Percentiles rank a stretch among this genome's conserved stretches.
Evolutionary conservation across 495 filamentous ascomycete species (phyloP).

Genomic region (Talaromyces stipitatus): DNA sequence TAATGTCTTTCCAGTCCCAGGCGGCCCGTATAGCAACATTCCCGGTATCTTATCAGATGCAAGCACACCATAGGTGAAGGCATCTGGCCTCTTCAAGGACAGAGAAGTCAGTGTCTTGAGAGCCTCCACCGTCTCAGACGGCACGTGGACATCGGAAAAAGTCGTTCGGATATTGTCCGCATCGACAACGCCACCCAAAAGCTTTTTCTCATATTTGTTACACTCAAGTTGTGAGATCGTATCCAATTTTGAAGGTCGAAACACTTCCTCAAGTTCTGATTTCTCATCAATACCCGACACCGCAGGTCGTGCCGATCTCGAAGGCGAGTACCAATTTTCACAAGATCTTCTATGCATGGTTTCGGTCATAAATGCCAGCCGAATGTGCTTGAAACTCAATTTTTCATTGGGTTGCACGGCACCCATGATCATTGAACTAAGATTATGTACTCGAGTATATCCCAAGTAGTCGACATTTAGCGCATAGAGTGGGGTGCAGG

Average conservation of each 20-base stretch:
- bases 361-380: conserved; percentile 22
- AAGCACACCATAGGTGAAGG: conserved; percentile 92
- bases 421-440: conserved; percentile 54
- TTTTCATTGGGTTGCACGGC: conserved; percentile 31
- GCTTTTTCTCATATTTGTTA: conserved; percentile 71
- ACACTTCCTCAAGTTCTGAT: neutral
- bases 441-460: conserved; percentile 53
- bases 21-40: conserved; percentile 86
- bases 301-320: neutral
- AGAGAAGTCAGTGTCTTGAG: conserved; percentile 84
- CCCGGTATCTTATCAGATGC: conserved; percentile 87
- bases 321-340: conserved; percentile 14
- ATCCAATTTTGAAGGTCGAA: conserved; percentile 14
- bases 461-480: conserved; percentile 49
- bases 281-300: neutral
- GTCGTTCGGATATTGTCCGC: conserved; percentile 74
- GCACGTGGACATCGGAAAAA: conserved; percentile 76
- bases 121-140: conserved; percentile 75
- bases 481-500: conserved; percentile 29
- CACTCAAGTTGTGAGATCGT: conserved; percentile 43
- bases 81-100: conserved; percentile 82
- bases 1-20: conserved; percentile 92
- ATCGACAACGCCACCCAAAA: conserved; percentile 75
- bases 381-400: conserved; percentile 33
- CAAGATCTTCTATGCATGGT: neutral